Evolutionary conservation across 345 rosid genomes (phyloP), one percentile per base, ranked within the genome.

Genomic region (Pistacia integerrima): DNA sequence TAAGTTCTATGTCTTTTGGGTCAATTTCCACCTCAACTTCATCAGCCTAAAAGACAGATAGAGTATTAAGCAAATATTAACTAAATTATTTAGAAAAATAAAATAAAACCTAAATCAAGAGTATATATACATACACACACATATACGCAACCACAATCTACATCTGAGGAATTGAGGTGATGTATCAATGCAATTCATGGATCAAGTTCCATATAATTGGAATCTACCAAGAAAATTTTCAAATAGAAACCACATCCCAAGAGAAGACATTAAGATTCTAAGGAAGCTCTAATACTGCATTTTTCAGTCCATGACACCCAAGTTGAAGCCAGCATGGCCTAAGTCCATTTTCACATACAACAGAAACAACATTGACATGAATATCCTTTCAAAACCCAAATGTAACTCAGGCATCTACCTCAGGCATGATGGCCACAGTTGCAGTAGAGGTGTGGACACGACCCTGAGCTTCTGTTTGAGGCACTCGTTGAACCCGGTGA

Each of bases 371-470:
- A 63, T 56, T 36, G 9, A 64, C 36, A 75, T 13, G 20, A 73
- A 62, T 62, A 65, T 49, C 16, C 66, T 74, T 72, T 49, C 56
- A 13, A 52, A 46, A 16, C 64, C 41, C 64, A 64, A 38, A 62
- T 63, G 51, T 63, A 67, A 38, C 28, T 20, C 25, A 74, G 72
- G 51, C 46, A 68, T 67, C 65, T 82, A 93, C 98, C 97, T 95
- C 97, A 49, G 98, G 98, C 99, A 95, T 95, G 85, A 95, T 92
- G 66, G 99, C 99, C 64, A 93, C 97, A 60, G 98, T 93, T 61
- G 99, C 98, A 74, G 99, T 95, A 81, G 99, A 95, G 73, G 97
- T 95, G 82, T 95, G 99, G 25, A 93, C 96, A 64, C 98, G 96
- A 4, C 98, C 98, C 74, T 93, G 98, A 74, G 99, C 61, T 82